Evolutionary conservation across 768 basidiomycete genomes (phyloP), one percentile per base, ranked within the genome.

Genomic region (Serendipita sp.): DNA sequence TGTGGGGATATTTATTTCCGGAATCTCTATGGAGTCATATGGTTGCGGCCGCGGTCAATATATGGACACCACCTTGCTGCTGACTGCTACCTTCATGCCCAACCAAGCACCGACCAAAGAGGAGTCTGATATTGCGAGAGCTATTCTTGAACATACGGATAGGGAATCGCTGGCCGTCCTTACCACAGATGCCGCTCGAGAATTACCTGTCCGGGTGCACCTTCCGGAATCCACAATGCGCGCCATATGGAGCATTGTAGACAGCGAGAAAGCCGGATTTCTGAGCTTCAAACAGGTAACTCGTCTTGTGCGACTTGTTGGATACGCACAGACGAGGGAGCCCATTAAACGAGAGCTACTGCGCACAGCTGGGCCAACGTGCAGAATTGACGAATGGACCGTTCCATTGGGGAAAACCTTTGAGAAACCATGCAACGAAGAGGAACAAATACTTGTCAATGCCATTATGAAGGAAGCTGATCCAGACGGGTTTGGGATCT

Each of bases 171-270:
- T 60, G 28, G 56, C 28, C 10, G 56, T 60, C 56, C 56, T 60
- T n/a, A 60, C 56, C 10, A 4, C 28, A 5, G 56, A 60, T 35
- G 56, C 56, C 4, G 56, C 56, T 10, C 28, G 37, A 35, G 28
- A n/a, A 28, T 8, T 60, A 4, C 28, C 37, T 5, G 28, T 30
- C 8, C 16, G 18, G 30, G 30, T 60, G 16, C 56, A 38, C 10
- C 8, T 60, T n/a, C 34, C 56, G 10, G 16, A 16, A 60, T 32
- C 37, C 28, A 60, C 56, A 32, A 30, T 60, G 28, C 10, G n/a
- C 37, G n/a, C 71, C 64, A 69, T 70, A 64, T 69, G 69, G 69
- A 71, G 69, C 64, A 64, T 67, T 30, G 65, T 67, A 60, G 66
- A 51, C 41, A 58, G 38, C 53, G 24, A 30, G 5, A 34, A 37